A percentile compares a stretch with the other conserved stretches of the same genome.
phyloP scores from a whole-genome alignment of 805 yeast genomes.

The Ogataea saltuana region DNA sequence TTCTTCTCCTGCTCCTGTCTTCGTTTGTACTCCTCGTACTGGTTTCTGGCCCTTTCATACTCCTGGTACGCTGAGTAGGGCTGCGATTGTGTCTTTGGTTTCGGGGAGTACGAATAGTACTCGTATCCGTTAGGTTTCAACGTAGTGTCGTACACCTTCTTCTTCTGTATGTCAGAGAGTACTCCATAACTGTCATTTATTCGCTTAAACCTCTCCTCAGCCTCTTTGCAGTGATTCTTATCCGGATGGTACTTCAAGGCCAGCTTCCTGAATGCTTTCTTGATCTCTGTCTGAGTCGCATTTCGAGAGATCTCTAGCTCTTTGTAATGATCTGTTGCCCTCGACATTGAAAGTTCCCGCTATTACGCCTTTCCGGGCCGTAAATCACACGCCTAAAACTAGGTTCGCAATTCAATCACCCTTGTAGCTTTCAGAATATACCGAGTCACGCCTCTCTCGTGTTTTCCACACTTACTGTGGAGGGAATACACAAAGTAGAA shows the following conservation, averaged over 20 bases:
- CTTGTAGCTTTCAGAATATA: too few species aligned
- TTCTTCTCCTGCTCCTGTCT: conserved; percentile 18
- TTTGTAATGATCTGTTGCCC: conserved; percentile 53
- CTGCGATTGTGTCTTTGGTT: conserved; percentile 1
- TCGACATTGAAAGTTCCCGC: conserved; percentile 2
- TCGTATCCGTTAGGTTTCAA: conserved; percentile 6
- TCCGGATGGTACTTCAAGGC: conserved; percentile 81
- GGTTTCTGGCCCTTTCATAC: conserved; percentile 27
- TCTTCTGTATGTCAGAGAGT: conserved; percentile 59
- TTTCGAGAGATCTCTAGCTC: conserved; percentile 52
- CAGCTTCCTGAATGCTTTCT: conserved; percentile 75
- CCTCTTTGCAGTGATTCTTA: conserved; percentile 61
- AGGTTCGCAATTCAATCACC: too few species aligned
- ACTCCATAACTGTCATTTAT: conserved; percentile 89
- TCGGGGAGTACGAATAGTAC: conserved; percentile 5
- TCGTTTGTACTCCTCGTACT: conserved; percentile 23
- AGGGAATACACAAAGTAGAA: neutral
- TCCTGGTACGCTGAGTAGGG: conserved; percentile 19
- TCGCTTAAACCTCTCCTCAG: conserved; percentile 81
- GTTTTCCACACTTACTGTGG: too few species aligned
- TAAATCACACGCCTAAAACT: too few species aligned
- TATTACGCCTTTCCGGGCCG: too few species aligned
- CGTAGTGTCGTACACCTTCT: conserved; percentile 58
- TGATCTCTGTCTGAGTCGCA: conserved; percentile 62
- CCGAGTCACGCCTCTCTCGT: too few species aligned